Percentiles rank a stretch among this genome's conserved stretches.
These are phyloP conservation scores for Biancaea sappan DNA, from an alignment of 306 rosid genomes.

Conservation along the genomic window DNA sequence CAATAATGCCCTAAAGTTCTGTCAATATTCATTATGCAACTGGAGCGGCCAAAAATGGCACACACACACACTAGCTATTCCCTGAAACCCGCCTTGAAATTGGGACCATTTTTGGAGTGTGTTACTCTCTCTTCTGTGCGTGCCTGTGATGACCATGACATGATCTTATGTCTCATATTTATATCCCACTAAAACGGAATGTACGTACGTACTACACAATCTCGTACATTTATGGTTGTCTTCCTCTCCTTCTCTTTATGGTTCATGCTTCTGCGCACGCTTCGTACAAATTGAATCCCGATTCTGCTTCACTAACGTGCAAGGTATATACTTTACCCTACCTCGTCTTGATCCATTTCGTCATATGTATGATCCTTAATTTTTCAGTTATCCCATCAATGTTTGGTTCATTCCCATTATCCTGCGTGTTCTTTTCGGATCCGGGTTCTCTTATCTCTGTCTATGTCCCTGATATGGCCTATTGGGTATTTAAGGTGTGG, in stretches of 20 bases:
- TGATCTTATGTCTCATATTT: background rate
- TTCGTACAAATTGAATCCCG: background rate
- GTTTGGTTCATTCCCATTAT: too few species aligned
- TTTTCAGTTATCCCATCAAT: too few species aligned
- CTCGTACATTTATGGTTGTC: too few species aligned
- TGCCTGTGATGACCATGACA: background rate
- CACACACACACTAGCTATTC: background rate
- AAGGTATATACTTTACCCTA: too few species aligned
- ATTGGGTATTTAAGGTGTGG: too few species aligned
- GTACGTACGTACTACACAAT: too few species aligned
- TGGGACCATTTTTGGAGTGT: slow-evolving; percentile 2
- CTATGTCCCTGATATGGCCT: too few species aligned
- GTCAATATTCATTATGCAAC: background rate
- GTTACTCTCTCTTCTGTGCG: background rate
- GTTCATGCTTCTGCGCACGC: background rate
- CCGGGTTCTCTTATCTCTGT: too few species aligned
- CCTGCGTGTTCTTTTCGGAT: background rate
- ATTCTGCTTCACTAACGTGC: too few species aligned
- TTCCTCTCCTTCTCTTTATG: too few species aligned
- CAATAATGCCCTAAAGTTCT: background rate
- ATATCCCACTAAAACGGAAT: background rate
- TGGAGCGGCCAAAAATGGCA: background rate
- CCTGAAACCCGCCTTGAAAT: background rate
- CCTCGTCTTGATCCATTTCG: too few species aligned
- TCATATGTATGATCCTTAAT: too few species aligned